phyloP scores from a whole-genome alignment of 192 early-diverging fungal species.

The Rhizoclosmatium sp. region DNA sequence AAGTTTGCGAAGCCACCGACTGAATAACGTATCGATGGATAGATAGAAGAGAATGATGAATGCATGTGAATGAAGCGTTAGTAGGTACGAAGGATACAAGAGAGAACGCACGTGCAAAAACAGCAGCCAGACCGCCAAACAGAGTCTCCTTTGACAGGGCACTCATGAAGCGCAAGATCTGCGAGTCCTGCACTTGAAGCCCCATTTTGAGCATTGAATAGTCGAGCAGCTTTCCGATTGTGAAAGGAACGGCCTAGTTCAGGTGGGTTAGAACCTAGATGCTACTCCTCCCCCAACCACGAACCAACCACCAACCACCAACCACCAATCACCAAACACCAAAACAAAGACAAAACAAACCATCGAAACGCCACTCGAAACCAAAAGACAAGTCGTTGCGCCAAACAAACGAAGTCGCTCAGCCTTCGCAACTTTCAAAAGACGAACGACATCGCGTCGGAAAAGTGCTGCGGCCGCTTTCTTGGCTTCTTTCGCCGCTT shows the following conservation, averaged over 20 bases:
- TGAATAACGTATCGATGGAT: background rate
- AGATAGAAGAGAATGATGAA: background rate
- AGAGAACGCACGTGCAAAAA: background rate
- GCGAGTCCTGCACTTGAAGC: conserved; percentile 19
- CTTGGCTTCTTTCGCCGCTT: background rate
- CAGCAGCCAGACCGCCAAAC: conserved; percentile 33
- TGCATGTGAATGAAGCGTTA: background rate
- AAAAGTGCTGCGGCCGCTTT: background rate
- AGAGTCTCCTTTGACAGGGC: conserved; percentile 17
- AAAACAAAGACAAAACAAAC: background rate
- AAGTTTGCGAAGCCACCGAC: conserved; percentile 51
- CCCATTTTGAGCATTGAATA: conserved; percentile 37
- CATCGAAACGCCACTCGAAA: conserved; percentile 49
- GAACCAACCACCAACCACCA: background rate
- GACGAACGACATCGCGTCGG: background rate
- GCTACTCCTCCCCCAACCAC: background rate
- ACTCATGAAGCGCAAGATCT: conserved; percentile 26
- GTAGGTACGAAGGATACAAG: background rate
- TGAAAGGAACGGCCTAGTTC: conserved; percentile 40
- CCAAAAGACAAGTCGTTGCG: conserved; percentile 27
- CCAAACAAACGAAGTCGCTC: conserved; percentile 26
- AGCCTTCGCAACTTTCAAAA: conserved; percentile 36
- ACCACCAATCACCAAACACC: background rate
- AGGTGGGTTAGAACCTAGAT: background rate
- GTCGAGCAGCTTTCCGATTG: conserved; percentile 52